Base-by-base conservation (phyloP, 768 basidiomycete genomes). In the Candolleomyces efflorescens region DNA sequence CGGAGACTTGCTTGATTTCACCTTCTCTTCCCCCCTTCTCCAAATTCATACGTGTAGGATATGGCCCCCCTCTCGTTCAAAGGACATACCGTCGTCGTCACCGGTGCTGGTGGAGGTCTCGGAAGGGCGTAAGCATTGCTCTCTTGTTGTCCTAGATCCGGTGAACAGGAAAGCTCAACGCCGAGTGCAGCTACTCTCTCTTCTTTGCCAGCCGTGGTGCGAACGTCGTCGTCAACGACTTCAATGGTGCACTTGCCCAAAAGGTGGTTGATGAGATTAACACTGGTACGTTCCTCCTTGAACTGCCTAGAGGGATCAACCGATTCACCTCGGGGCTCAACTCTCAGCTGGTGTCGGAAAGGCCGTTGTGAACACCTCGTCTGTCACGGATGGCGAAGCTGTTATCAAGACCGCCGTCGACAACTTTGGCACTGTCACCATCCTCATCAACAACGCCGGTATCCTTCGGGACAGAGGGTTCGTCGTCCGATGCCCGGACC, bases 381-480 rank as follows among this genome's bases (percentile, higher is more conserved):
- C 89, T 2, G 95, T 88, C 38, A 84, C 87, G 10, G 92, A 97
- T 62, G 96, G 96, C 5, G 81, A 81, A 13, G 84, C 90, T 45
- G 90, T 98, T 59, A 87, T 98, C 61, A 82, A 91, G 75, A 86
- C 82, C 44, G 96, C 94, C 18, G 70, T 97, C 20, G 85, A 94
- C 60, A 80, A 84, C 17, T 98, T 94, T 71, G 96, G 96, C 0
- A 75, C 75, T 3, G 78, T 95, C 44, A 86, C 88, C n/a, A 86
- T 92, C 63, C 83, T 98, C 47, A 88, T 98, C 65, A 98, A 98
- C 76, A 98, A 98, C 76, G 94, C 95, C 52, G 95, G 95, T 36
- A 92, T 97, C 57, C 72, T 94, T 55, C 79, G 91, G 50, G 90
- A 89, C 68, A 90, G 83, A 68, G 87, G 86, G 89, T 90, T 44